Base-by-base conservation (phyloP, 2,329 filamentous ascomycete genomes). In the Leptosphaerulina australis region DNA sequence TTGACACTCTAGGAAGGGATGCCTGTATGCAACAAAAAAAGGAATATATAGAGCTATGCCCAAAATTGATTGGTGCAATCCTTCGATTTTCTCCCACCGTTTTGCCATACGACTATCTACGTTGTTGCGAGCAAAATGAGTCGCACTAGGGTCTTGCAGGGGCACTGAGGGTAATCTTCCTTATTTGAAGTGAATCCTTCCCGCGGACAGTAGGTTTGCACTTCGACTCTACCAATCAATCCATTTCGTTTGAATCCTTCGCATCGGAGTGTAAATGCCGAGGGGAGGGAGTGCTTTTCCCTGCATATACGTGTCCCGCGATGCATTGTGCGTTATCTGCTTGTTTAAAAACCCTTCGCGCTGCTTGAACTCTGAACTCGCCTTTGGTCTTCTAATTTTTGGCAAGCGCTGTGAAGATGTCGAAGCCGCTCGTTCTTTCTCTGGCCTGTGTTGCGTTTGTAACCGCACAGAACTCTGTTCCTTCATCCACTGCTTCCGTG, bases 181-280 rank as follows among this genome's bases (percentile, higher is more conserved):
- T 50, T 17, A 50, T 50, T 52, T 59, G 59, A 62, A 47, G 12
- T 49, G 39, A 36, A 61, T 56, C 25, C 63, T 59, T 20, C 36
- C 35, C 48, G 35, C 48, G 40, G 35, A n/a, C 48, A 45, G 45
- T 41, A 22, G 5, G 22, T 25, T 14, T 12, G 3, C 4, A 25
- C 8, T n/a, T 15, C 8, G 8, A 14, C 3, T 15, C 14, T 31
- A 15, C 48, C 40, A 50, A 50, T 50, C 35, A 41, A 2, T 4
- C 9, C 11, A 22, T 15, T 17, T 21, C 15, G 4, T 24, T 43
- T 50, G 11, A 44, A 44, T 21, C 48, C 50, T 38, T 55, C 61
- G 45, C 44, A 52, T 21, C 38, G 45, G 44, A 55, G 57, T 17
- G 3, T 43, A 24, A 4, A 25, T 25, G 53, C 26, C 39, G 34